Percentiles rank a stretch among this genome's conserved stretches.
phyloP scores from a whole-genome alignment of 2,329 filamentous ascomycete species.

The Paecilomyces sp. region DNA sequence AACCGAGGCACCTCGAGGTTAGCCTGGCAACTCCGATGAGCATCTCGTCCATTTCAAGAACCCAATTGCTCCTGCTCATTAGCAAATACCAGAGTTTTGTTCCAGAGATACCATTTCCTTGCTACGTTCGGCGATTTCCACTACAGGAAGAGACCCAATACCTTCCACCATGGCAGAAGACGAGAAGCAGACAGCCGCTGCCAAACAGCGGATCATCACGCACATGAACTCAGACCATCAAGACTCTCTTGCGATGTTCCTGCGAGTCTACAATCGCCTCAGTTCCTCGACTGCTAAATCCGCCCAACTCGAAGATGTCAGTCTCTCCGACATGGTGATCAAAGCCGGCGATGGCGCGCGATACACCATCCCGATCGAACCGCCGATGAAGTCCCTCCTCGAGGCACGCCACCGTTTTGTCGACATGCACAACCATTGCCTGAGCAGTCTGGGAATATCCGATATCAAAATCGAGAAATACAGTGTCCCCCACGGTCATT shows the following conservation, averaged over 20 bases:
- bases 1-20: not conserved
- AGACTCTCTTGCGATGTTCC: slow-evolving; percentile 66
- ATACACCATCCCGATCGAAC: slow-evolving; percentile 56
- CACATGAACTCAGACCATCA: slow-evolving; percentile 87
- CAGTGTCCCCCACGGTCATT: slow-evolving; percentile 43
- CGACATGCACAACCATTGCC: slow-evolving; percentile 60
- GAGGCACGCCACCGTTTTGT: slow-evolving; percentile 67
- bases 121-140: not conserved
- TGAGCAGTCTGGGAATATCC: slow-evolving; percentile 54
- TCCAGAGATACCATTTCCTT: not conserved
- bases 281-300: slow-evolving; percentile 48
- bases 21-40: not conserved
- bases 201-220: slow-evolving; percentile 58
- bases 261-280: slow-evolving; percentile 62
- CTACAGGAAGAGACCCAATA: not conserved
- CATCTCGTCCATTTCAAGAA: not conserved
- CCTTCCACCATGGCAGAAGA: slow-evolving; percentile 10
- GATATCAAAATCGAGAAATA: slow-evolving; percentile 49
- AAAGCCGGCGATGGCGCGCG: slow-evolving; percentile 39
- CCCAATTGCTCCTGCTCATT: not conserved
- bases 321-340: slow-evolving; percentile 56
- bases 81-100: not conserved
- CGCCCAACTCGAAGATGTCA: slow-evolving; percentile 60
- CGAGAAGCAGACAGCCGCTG: slow-evolving; percentile 28
- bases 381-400: slow-evolving; percentile 59